Base-by-base conservation (phyloP, 148 eudicot species). In the Arctostaphylos glauca region DNA sequence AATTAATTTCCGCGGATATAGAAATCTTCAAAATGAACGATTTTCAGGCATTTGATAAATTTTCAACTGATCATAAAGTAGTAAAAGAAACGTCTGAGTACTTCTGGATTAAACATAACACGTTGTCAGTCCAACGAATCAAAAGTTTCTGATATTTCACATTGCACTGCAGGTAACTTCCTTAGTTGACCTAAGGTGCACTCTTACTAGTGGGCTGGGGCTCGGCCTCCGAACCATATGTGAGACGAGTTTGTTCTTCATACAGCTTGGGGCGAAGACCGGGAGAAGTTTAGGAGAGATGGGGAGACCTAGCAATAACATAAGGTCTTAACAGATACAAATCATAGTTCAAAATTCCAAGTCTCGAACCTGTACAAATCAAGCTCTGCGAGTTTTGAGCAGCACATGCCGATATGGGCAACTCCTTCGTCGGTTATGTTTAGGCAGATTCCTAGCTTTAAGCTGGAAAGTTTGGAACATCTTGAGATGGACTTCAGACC, bases 401-500 rank as follows among this genome's bases (percentile, higher is more conserved):
- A 96, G 83, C 82, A 23, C 73, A 81, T 86, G 83, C 97, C 98
- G 54, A 96, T 88, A 72, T 87, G 87, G 38, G 84, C 60, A 79
- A 94, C 86, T 66, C 98, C 98, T 85, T 90, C 86, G 75, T 94
- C 92, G 18, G 95, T 90, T 81, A 96, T 87, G 83, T 96, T 91
- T 81, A 88, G 85, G 84, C 98, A 96, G 58, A 96, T 91, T 78
- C 98, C 98, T 49, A 96, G 88, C 85, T 96, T 96, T 62, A 96
- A 88, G 84, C 84, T 88, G 4, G 85, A 60, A 62, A 96, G 95
- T 50, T 84, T 87, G 46, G 90, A 83, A 86, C 98, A 96, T 80
- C 91, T 90, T 66, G 98, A 96, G 86, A 96, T 94, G 81, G 95
- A 92, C 83, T 89, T 90, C 80, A 96, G 82, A 68, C 98, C 98